Conservation (phyloP, 2,329 filamentous ascomycete genomes). For the Trichoderma semiorbis region DNA sequence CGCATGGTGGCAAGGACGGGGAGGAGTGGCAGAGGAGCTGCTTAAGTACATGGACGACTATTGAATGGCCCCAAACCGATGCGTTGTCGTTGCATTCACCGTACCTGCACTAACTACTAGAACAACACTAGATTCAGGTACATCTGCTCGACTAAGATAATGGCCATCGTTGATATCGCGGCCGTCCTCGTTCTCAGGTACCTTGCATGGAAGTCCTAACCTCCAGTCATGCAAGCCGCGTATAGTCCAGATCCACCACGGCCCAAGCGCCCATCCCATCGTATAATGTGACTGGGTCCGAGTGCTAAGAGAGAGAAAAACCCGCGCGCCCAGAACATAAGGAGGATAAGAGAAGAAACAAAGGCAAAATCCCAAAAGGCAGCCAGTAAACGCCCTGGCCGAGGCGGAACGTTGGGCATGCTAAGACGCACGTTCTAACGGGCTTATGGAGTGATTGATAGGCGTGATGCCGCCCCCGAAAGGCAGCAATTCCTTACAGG, state of each 20-base stretch:
- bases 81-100: not conserved
- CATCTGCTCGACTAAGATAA: not conserved
- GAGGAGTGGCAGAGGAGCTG: not conserved
- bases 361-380: not conserved
- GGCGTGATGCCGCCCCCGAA: not conserved
- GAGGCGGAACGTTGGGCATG: not conserved
- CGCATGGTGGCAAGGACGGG: not conserved
- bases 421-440: not conserved
- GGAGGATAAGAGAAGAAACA: not conserved
- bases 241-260: not conserved
- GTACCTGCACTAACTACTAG: not conserved
- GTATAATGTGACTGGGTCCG: not conserved
- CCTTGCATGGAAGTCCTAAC: not conserved
- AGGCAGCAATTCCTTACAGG: not conserved
- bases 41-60: not conserved
- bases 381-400: not conserved
- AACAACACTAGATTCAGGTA: not conserved
- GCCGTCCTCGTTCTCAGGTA: not conserved
- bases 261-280: constrained; percentile 1
- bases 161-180: not conserved
- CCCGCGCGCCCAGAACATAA: not conserved
- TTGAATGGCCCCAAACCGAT: not conserved
- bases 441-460: not conserved
- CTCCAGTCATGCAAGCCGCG: not conserved
- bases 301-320: not conserved